Base-by-base conservation (phyloP, 495 filamentous ascomycete genomes). In the Penicillium desertorum region DNA sequence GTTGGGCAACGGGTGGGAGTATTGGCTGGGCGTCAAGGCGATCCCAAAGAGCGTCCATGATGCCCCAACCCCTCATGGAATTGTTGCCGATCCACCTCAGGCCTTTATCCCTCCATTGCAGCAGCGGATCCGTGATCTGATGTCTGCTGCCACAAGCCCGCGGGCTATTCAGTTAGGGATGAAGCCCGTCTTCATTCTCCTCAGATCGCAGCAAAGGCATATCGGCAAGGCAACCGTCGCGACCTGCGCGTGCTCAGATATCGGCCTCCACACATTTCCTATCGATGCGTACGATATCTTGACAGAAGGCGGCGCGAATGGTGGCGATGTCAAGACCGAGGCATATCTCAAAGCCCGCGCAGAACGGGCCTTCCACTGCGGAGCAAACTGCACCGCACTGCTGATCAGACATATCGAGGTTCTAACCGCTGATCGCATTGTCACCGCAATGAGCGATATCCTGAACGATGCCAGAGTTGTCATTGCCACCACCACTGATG, bases 251-350 rank as follows among this genome's bases (percentile, higher is more conserved):
- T 92, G 89, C 64, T 81, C 86, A 0, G 94, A 97, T 59, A 86
- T 97, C 47, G 94, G 95, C 12, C 73, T 97, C 4, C 94, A 98
- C 68, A 87, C 85, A 1, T 98, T 97, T 65, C 75, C 86, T 11
- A 88, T 98, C 56, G 91, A 97, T 67, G 88, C 91, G 0, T 96
- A 95, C 68, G 95, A 98, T 61, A 91, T 98, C 47, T 76, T 96
- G 12, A 90, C 91, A 10, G 93, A 97, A 63, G 89, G 91, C 19
- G 90, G 90, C 37, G 87, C 84, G 0, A 89, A 90, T 30, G 90
- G 89, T 9, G 87, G 88, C 55, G 94, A 98, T 65, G 89, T 95
- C 43, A 96, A 97, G 76, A 92, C 91, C 0, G 94, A 95, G 59
- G 91, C 87, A 5, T 89, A 94, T 61, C 74, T 98, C 20, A 88